Evolutionary conservation across 2,329 filamentous ascomycete species (phyloP).

Genomic region (Nectriaceae sp.): DNA sequence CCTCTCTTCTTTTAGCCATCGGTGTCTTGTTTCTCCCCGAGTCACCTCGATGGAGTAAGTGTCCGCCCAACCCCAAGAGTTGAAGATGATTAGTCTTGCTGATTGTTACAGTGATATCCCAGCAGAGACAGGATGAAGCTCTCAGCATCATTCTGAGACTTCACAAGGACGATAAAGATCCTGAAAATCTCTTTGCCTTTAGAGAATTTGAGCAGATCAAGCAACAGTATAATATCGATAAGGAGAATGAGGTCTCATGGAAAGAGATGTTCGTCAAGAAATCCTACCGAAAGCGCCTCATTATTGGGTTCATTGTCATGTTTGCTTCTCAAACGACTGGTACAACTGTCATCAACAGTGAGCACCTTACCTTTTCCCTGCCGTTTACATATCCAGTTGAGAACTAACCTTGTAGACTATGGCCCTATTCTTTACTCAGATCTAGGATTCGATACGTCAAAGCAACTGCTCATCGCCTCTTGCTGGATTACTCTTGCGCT

Average conservation of each 20-base stretch:
- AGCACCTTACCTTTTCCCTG: neutral
- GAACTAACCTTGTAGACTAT: neutral
- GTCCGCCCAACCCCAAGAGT: neutral
- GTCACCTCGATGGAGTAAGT: neutral
- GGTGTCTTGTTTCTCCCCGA: neutral
- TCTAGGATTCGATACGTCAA: neutral
- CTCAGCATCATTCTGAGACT: neutral
- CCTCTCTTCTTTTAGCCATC: neutral
- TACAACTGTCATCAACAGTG: neutral
- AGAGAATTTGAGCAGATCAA: neutral
- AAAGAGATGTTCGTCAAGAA: neutral
- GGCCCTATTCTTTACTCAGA: neutral
- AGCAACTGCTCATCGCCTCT: neutral
- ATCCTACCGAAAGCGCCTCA: neutral
- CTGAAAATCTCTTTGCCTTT: neutral
- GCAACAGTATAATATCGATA: neutral
- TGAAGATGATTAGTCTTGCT: neutral
- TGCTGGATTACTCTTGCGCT: neutral
- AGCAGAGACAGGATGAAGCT: neutral
- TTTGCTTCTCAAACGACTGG: neutral
- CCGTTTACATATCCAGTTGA: neutral
- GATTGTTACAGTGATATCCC: neutral
- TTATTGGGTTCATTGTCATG: neutral
- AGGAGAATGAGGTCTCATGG: neutral
- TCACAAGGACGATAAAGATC: neutral